Evolutionary conservation across 371 early-diverging fungal species (phyloP), one percentile per base, ranked within the genome.

Genomic region (Umbelopsis sp.): DNA sequence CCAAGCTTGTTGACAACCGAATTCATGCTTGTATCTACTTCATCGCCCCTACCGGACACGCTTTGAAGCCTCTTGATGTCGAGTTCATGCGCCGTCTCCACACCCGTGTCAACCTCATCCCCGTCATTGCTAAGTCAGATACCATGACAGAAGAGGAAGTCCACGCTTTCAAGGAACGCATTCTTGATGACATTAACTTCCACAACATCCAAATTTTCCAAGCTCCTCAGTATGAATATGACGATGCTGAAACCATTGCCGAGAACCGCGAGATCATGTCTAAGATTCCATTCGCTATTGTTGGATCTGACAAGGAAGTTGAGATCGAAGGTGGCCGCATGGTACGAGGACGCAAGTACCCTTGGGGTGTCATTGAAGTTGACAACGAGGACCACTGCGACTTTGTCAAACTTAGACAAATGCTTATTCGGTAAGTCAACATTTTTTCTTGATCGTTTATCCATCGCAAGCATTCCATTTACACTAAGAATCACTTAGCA

Each of bases 21-120:
- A 94, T 99, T 74, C 99, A 99, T 76, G 97, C 97, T 7, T 97
- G 97, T 80, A 76, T 99, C 53, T 99, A 99, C 88, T 98, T 99
- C 68, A 97, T 99, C 75, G 91, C 96, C 24, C 97, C 99, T 53
- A 97, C 97, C 25, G 97, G 95, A 16, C 97, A 96, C 79, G 89
- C 93, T 69, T 87, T 97, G 75, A 94, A 95, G 77, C 94, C 96
- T 29, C 74, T 97, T 25, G 99, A 99, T 74, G 91, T 99, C 69
- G 97, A 96, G 79, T 96, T 97, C 75, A 97, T 99, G 97, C 91
- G 92, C 83, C 88, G 92, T 69, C 84, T 99, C 63, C 94, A 94
- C 71, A 92, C 93, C 52, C 89, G 94, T 74, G 97, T 97, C 75
- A 99, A 99, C 82, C 85, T 99, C 71, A 95, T 99, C 72, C 99